phyloP scores from a whole-genome alignment of 1,139 yeast species.

The Geotrichum macrosporum region DNA sequence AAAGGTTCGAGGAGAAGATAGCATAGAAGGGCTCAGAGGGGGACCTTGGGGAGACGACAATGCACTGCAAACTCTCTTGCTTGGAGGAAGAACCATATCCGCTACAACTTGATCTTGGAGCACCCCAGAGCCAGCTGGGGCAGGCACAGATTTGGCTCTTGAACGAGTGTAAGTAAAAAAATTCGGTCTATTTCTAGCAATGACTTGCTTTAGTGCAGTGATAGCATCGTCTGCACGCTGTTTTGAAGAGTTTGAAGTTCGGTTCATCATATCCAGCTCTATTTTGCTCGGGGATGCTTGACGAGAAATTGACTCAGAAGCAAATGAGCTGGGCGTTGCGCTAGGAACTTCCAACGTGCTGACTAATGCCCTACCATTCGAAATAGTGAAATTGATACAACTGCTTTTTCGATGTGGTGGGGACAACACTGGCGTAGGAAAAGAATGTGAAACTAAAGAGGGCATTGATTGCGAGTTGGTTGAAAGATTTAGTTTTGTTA shows the following conservation, averaged over 20 bases:
- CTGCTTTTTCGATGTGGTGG: constrained; percentile 8
- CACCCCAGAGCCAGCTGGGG: constrained; percentile 1
- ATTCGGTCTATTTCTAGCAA: constrained; percentile 10
- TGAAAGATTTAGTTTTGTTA: constrained; percentile 3
- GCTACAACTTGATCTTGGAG: not conserved
- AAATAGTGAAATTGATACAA: constrained; percentile 10
- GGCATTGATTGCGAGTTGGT: not conserved
- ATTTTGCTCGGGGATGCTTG: constrained; percentile 2
- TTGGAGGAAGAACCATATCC: constrained; percentile 1
- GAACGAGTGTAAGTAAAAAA: constrained; percentile 6
- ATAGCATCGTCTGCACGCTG: constrained; percentile 16
- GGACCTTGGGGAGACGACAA: constrained; percentile 11
- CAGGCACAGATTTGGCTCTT: constrained; percentile 14
- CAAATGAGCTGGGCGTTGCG: no score
- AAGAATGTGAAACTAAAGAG: not conserved
- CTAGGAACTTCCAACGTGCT: constrained; percentile 2
- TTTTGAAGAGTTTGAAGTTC: constrained; percentile 2
- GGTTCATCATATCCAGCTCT: not conserved
- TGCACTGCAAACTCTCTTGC: constrained; percentile 9
- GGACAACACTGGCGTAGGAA: constrained; percentile 3
- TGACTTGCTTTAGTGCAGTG: constrained; percentile 17
- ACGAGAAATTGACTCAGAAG: not conserved
- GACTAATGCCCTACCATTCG: constrained; percentile 16
- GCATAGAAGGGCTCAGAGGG: constrained; percentile 10
- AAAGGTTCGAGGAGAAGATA: constrained; percentile 6